Percentiles rank a stretch among this genome's conserved stretches.
Evolutionary conservation across 306 rosid species (phyloP).

Genomic region (Fragaria iinumae): DNA sequence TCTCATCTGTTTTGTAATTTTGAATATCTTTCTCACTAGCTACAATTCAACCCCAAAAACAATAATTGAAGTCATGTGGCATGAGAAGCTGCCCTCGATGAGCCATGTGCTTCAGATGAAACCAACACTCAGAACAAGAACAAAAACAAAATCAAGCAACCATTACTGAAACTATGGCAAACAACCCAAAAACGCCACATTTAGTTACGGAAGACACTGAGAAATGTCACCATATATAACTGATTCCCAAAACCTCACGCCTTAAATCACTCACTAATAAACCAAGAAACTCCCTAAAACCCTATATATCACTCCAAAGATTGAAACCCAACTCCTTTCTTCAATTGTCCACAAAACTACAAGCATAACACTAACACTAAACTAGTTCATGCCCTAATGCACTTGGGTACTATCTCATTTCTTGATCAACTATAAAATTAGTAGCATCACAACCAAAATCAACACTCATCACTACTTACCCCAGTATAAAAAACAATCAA

Average conservation of each 20-base stretch:
- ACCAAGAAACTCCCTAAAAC: background rate
- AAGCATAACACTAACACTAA: background rate
- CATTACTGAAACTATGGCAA: background rate
- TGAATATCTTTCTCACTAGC: background rate
- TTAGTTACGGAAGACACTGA: background rate
- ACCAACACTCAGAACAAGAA: background rate
- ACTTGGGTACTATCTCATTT: background rate
- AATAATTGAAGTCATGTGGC: background rate
- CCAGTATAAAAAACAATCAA: background rate
- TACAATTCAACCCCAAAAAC: background rate
- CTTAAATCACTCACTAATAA: background rate
- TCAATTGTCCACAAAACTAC: background rate
- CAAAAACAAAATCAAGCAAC: background rate
- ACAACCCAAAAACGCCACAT: background rate
- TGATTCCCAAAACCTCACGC: background rate
- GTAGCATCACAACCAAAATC: slow-evolving; percentile 39
- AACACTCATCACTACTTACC: background rate
- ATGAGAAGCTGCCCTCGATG: background rate
- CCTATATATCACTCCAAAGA: background rate
- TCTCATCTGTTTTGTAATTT: background rate
- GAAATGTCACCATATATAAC: background rate
- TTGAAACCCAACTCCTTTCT: background rate
- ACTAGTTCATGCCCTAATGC: background rate
- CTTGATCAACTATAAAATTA: background rate
- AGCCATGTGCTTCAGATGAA: background rate